phyloP scores from a whole-genome alignment of 495 filamentous ascomycete genomes.

The Xylaria flabelliformis region DNA sequence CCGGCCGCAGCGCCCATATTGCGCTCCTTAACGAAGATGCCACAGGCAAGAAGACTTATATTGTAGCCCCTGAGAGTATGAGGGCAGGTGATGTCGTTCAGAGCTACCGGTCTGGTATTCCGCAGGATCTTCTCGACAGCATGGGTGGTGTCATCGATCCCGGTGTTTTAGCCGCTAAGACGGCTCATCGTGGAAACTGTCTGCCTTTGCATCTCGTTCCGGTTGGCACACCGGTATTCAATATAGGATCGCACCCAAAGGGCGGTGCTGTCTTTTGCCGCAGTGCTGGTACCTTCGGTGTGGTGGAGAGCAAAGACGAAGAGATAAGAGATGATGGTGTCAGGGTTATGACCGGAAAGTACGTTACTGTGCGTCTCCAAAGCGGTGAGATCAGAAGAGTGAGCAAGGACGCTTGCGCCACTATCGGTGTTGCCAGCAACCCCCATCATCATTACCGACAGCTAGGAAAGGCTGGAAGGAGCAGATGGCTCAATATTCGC shows the following conservation, averaged over 20 bases:
- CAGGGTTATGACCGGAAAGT: slow-evolving; percentile 62
- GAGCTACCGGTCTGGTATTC: slow-evolving; percentile 89
- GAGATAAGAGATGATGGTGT: slow-evolving; percentile 63
- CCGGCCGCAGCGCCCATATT: slow-evolving; percentile 91
- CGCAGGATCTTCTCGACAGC: slow-evolving; percentile 77
- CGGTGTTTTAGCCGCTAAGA: slow-evolving; percentile 92
- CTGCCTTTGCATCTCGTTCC: slow-evolving; percentile 94
- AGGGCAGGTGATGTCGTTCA: slow-evolving; percentile 88
- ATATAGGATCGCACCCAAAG: slow-evolving; percentile 75
- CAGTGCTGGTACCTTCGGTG: slow-evolving; percentile 89
- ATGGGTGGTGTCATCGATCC: slow-evolving; percentile 93
- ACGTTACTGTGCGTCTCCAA: slow-evolving; percentile 81
- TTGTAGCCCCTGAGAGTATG: slow-evolving; percentile 91
- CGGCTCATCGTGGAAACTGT: slow-evolving; percentile 94
- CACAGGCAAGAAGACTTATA: slow-evolving; percentile 78
- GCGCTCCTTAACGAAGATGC: slow-evolving; percentile 78
- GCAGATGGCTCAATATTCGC: slow-evolving; percentile 88
- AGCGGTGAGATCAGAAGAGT: slow-evolving; percentile 91
- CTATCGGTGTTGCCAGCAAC: slow-evolving; percentile 92
- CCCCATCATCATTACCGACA: slow-evolving; percentile 86
- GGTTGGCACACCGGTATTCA: slow-evolving; percentile 87
- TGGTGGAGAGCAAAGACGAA: slow-evolving; percentile 84
- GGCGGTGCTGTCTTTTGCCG: slow-evolving; percentile 88
- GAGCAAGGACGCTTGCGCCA: slow-evolving; percentile 89
- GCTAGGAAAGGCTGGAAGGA: slow-evolving; percentile 92